phyloP scores from a whole-genome alignment of 2,329 filamentous ascomycete genomes.

The Hypoxylon sp. region DNA sequence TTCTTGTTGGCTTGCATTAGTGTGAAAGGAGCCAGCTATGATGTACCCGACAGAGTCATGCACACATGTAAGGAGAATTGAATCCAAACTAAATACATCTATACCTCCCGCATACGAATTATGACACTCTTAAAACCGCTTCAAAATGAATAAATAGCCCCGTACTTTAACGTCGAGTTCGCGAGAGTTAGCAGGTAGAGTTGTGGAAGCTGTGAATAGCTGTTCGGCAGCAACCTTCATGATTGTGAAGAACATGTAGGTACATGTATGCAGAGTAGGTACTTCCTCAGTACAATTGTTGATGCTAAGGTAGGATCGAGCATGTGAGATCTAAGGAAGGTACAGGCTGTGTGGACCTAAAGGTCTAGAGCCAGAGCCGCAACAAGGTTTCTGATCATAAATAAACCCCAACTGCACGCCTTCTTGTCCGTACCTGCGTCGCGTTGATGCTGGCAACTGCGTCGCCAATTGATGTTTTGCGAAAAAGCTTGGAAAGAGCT shows the following conservation, averaged over 20 bases:
- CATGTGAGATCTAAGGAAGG: constrained; percentile 6
- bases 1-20: no score
- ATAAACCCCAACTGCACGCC: constrained; percentile 23
- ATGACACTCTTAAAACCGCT: no score
- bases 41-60: no score
- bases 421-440: not conserved
- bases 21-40: no score
- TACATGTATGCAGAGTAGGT: not conserved
- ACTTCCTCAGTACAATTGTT: not conserved
- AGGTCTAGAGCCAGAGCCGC: constrained; percentile 36
- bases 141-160: not conserved
- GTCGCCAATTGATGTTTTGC: not conserved
- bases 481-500: not conserved
- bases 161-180: not conserved
- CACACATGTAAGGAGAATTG: no score
- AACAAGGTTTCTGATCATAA: constrained; percentile 16
- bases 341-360: constrained; percentile 3
- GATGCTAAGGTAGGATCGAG: constrained; percentile 26
- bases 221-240: not conserved
- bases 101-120: no score
- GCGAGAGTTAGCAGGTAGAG: not conserved
- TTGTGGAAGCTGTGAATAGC: not conserved
- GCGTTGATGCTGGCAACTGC: not conserved
- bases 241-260: not conserved
- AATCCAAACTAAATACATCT: no score